Base-by-base conservation (phyloP, 176 grass and related monocot genomes). In the Triticum dicoccoides region DNA sequence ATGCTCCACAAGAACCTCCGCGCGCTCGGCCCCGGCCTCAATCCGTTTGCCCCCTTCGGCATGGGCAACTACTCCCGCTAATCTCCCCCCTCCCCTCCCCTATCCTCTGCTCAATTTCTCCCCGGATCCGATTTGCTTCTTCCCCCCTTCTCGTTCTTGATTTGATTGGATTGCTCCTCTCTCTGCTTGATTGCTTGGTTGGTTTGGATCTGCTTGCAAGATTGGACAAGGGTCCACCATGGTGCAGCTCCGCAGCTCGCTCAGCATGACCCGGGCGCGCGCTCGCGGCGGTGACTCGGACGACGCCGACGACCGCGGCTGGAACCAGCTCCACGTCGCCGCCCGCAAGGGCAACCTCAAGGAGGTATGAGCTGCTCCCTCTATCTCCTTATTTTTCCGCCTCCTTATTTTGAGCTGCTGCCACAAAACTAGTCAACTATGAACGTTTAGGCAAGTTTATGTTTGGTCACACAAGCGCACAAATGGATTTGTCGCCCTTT, bases 51-150 rank as follows among this genome's bases (percentile, higher is more conserved):
- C 6, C 96, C 93, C 70, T 76, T 80, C 65, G 89, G 92, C 89
- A 98, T 98, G 96, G 93, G 92, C 34, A 98, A 96, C 90, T 95
- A 95, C 88, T 93, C 93, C 77, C 92, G 93, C 84, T 98, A 92
- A 92, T 32, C 52, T 32, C 54, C 25, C 25, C 63, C 2, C 6
- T 21, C 69, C 6, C 38, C 23, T 0, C 12, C 23, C 64, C 11
- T 37, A 8, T 41, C 14, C 2, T 37, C 65, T 8, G 5, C 54
- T 9, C 29, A 30, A 30, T 49, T 59, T 66, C 13, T 79, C 52
- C 2, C 52, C 3, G n/a, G 5, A 1, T 59, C 64, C 20, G 11
- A 12, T 39, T 39, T 37, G 61, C 13, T 56, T 14, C 14, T 35
- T 38, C n/a, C 3, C 20, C 61, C 56, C 49, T 29, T n/a, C 34